phyloP scores from a whole-genome alignment of 345 rosid genomes.

The Cochlearia excelsa region DNA sequence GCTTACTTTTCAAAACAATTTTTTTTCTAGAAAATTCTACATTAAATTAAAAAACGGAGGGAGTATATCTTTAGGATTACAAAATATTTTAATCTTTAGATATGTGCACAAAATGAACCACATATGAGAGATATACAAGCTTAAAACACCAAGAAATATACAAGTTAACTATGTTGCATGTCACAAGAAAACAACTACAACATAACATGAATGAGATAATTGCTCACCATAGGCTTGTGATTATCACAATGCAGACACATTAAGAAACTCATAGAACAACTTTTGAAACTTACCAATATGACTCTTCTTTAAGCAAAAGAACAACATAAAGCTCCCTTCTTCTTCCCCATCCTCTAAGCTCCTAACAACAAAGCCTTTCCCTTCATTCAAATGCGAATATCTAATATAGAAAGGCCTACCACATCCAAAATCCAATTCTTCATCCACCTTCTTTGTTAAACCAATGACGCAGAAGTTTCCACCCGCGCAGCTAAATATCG shows the following conservation, averaged over 20 bases:
- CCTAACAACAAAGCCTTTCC: conserved; percentile 42
- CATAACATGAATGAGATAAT: not conserved
- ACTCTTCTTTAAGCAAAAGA: conserved; percentile 49
- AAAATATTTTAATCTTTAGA: too few relatives aligned
- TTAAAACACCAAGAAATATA: too few relatives aligned
- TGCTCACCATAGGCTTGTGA: not conserved
- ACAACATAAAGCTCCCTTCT: conserved; percentile 55
- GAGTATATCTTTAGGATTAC: too few relatives aligned
- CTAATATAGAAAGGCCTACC: conserved; percentile 57
- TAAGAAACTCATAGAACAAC: conserved; percentile 43
- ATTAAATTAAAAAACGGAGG: too few relatives aligned
- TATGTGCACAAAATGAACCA: too few relatives aligned
- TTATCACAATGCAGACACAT: conserved; percentile 29
- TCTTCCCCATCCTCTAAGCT: conserved; percentile 50
- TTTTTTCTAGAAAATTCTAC: too few relatives aligned
- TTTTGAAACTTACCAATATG: conserved; percentile 55
- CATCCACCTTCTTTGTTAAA: conserved; percentile 37
- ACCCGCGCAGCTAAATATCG: conserved; percentile 43
- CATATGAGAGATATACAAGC: too few relatives aligned
- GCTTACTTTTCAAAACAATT: too few relatives aligned
- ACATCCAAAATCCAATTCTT: conserved; percentile 69
- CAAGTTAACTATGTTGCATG: too few relatives aligned
- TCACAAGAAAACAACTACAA: too few relatives aligned
- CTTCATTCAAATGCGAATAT: conserved; percentile 50
- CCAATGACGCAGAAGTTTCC: conserved; percentile 53